Base-by-base conservation (phyloP, 225 moss, liverwort and hornwort species). In the Pseudisothecium myosuroides region DNA sequence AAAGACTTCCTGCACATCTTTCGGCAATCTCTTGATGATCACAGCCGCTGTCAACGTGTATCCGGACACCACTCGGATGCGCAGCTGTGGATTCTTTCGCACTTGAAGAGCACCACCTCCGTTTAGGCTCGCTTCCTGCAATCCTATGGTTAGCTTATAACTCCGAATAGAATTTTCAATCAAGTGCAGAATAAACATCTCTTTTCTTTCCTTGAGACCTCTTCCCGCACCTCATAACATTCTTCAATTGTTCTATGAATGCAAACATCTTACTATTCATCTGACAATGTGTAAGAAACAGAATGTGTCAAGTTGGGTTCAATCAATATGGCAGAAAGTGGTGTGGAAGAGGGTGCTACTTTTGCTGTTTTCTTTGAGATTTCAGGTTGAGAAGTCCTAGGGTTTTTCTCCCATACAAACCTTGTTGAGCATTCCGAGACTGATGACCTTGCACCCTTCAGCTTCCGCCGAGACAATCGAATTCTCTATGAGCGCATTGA, bases 371-470 rank as follows among this genome's bases (percentile, higher is more conserved):
- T 56, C 12, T 18, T 12, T 17, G 17, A 56, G 80, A 80, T 13
- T 80, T 60, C 13, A 1, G 59, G 28, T n/a, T 58, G 58, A 80
- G 58, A 52, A n/a, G n/a, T n/a, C n/a, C 29, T 52, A 15, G 66
- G 50, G 9, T 5, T 52, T 27, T 52, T 76, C 78, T 56, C 23
- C 24, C 27, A 20, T 15, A 67, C 77, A 66, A 61, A 89, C 89
- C 96, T 98, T 98, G 87, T 98, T 98, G 58, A 98, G 94, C 83
- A 96, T 92, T 59, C 96, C 98, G 29, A 97, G 95, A n/a, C 93
- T 90, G 82, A 98, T 95, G n/a, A 98, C 98, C 64, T 88, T 60
- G 69, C 88, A 92, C 14, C 95, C 95, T 74, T 94, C 91, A 5
- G 84, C 87, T 7, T 98, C 95, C 26, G 97, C 98, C 36, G 39